Evolutionary conservation across 768 basidiomycete species (phyloP).

Genomic region (Trametes cingulata): DNA sequence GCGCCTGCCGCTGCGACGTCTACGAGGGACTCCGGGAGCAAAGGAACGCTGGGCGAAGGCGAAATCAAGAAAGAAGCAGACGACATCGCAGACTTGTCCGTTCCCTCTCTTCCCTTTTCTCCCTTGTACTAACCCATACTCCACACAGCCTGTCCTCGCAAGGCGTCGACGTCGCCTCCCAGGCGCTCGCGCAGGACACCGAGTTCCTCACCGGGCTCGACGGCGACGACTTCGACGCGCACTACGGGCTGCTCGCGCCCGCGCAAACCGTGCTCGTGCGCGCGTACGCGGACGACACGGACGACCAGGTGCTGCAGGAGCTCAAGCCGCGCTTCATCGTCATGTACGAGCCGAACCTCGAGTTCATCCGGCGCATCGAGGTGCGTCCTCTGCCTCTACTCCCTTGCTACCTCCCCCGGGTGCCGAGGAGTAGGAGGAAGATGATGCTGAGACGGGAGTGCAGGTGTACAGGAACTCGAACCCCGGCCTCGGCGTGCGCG

Average conservation of each 20-base stretch:
- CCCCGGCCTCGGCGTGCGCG: constrained; percentile 79
- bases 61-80: constrained; percentile 46
- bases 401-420: background rate
- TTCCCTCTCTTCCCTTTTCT: constrained; percentile 7
- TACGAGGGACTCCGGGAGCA: constrained; percentile 1
- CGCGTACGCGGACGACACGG: constrained; percentile 88
- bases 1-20: constrained; percentile 36
- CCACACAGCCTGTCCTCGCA: constrained; percentile 32
- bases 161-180: constrained; percentile 4
- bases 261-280: constrained; percentile 84
- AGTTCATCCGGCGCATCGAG: constrained; percentile 91
- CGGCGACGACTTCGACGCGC: constrained; percentile 66
- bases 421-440: too few relatives aligned
- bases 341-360: constrained; percentile 93
- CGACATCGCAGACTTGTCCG: constrained; percentile 62
- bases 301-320: constrained; percentile 86
- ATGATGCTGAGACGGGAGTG: background rate
- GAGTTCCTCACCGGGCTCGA: constrained; percentile 36
- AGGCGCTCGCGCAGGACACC: constrained; percentile 16
- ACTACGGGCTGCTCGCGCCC: constrained; percentile 77
- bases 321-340: constrained; percentile 89
- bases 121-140: background rate
- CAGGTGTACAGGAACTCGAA: constrained; percentile 87
- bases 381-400: constrained; percentile 41
- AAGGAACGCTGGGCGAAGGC: constrained; percentile 16